Base-by-base conservation (phyloP, 306 rosid species). In the Biancaea sappan region DNA sequence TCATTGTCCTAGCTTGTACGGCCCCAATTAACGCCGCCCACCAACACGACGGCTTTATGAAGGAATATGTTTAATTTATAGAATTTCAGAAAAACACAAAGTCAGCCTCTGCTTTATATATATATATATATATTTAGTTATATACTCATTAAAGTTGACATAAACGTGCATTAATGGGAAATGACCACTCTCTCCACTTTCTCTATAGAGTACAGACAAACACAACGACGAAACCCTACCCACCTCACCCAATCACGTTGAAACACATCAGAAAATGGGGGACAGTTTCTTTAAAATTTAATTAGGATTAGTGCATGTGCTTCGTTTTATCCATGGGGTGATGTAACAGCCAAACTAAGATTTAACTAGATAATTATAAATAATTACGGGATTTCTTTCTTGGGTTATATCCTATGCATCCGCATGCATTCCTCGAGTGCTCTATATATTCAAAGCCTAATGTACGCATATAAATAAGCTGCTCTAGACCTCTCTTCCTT, bases 381-480 rank as follows among this genome's bases (percentile, higher is more conserved):
- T n/a, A n/a, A n/a, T n/a, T n/a, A n/a, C n/a, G n/a, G n/a, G n/a
- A n/a, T n/a, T n/a, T n/a, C n/a, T n/a, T n/a, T n/a, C n/a, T n/a
- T n/a, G n/a, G n/a, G n/a, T n/a, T n/a, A n/a, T n/a, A n/a, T n/a
- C n/a, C n/a, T n/a, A n/a, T n/a, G n/a, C n/a, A n/a, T n/a, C n/a
- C n/a, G n/a, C n/a, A 51, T 2, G 47, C 13, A 41, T 11, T 63
- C 48, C 51, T 21, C 32, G 32, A 22, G 31, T 63, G 69, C 69
- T 7, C 1, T 8, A 4, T 34, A 46, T 63, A 28, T 29, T 28
- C 1, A 15, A 29, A n/a, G n/a, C n/a, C n/a, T n/a, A n/a, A n/a
- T n/a, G n/a, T n/a, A n/a, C n/a, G n/a, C n/a, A n/a, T 83, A 83
- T 79, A 83, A 66, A 71, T 83, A 79, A 75, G 64, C 24, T n/a